Base-by-base conservation (phyloP, 129 eudicot genomes). In the Apium graveolens region DNA sequence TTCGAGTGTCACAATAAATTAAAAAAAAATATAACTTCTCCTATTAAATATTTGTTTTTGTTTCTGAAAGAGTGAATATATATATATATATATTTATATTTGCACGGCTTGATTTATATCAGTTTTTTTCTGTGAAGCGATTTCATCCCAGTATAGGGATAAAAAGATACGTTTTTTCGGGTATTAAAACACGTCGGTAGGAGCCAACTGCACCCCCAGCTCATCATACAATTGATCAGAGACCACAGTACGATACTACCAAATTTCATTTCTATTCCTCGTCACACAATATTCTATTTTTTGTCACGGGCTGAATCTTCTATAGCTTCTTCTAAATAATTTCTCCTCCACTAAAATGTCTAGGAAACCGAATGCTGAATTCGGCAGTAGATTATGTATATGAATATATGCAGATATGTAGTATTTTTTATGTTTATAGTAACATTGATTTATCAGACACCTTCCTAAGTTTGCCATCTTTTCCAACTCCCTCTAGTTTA, bases 381-480 rank as follows among this genome's bases (percentile, higher is more conserved):
- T 42, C 77, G 77, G 62, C 57, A 42, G 44, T 34, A 20, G 34
- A 11, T 65, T 24, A 57, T 21, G 1, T 57, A 55, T 24, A 49
- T 49, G 24, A 17, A 49, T 49, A 0, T 18, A 49, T 5, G 20
- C 53, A 24, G 0, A n/a, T 7, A 20, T n/a, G 31, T 13, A 70
- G 31, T 13, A 70, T 70, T 37, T 38, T 70, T 38, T 34, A 70
- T 70, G 76, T 39, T n/a, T 72, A 1, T 12, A 10, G 35, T 42
- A 41, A n/a, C 76, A 72, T 72, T 14, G 76, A n/a, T 72, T 39
- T 72, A 42, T 72, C 76, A 72, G 76, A 41, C 76, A 42, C 26
- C 75, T 42, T 42, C 51, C 29, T 42, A 42, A n/a, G 29, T 72
- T 39, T 71, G 48, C 74, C 51, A 71, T 38, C 48, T 11, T 20